Conservation (phyloP, 2,329 filamentous ascomycete species). For the Cladophialophora bantiana region DNA sequence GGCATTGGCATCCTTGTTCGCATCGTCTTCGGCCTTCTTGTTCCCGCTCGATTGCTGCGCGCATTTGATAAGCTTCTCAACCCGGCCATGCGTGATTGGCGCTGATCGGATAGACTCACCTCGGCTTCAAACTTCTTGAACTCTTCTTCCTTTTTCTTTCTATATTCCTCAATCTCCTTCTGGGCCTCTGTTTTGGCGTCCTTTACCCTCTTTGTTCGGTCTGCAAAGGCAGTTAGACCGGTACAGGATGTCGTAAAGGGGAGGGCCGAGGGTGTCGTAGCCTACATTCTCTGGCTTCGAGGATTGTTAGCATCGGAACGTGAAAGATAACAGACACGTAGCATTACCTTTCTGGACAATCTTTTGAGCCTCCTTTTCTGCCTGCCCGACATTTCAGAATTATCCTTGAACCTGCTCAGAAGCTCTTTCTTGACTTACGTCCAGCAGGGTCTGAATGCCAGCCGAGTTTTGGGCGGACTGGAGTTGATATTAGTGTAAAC, state of each 20-base stretch:
- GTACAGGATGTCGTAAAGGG: not conserved
- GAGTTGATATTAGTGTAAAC: slow-evolving; percentile 42
- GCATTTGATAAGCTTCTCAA: slow-evolving; percentile 4
- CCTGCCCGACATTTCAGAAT: slow-evolving; percentile 60
- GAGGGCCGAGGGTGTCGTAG: slow-evolving; percentile 16
- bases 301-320: slow-evolving; percentile 43
- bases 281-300: slow-evolving; percentile 83
- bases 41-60: slow-evolving; percentile 88
- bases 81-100: not conserved
- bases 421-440: slow-evolving; percentile 67
- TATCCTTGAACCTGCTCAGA: slow-evolving; percentile 21
- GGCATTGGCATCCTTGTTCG: slow-evolving; percentile 78
- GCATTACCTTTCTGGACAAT: slow-evolving; percentile 90
- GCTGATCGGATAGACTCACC: slow-evolving; percentile 51
- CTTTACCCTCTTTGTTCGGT: slow-evolving; percentile 95
- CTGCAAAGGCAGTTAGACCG: slow-evolving; percentile 51
- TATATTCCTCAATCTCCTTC: slow-evolving; percentile 96
- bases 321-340: not conserved
- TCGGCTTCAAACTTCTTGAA: slow-evolving; percentile 93
- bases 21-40: slow-evolving; percentile 78
- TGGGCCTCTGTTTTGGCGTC: slow-evolving; percentile 96
- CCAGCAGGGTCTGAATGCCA: slow-evolving; percentile 97
- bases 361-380: slow-evolving; percentile 97
- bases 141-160: slow-evolving; percentile 86
- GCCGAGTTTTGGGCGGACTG: slow-evolving; percentile 98